These are phyloP conservation scores for Fusarium sp. DNA, from an alignment of 2,329 filamentous ascomycete species.

Conservation along the genomic window DNA sequence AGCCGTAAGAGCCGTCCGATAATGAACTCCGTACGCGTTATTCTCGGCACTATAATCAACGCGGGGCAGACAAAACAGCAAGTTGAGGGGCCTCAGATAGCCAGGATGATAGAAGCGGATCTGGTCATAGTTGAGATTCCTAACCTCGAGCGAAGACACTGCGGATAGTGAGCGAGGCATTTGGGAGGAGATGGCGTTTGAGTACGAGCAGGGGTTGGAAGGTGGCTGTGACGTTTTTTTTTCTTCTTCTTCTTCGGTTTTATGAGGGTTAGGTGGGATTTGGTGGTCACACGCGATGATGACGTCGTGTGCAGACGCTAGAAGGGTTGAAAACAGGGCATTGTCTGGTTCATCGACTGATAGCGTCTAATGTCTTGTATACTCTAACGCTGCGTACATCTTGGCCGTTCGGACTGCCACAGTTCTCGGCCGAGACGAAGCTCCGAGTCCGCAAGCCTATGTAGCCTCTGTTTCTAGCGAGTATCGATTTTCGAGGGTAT, in stretches of 20 bases:
- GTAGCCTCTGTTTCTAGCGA: background rate
- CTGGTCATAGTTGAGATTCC: constrained; percentile 30
- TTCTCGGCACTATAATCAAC: constrained; percentile 15
- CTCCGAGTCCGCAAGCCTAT: too few relatives aligned
- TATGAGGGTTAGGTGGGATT: background rate
- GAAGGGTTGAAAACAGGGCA: background rate
- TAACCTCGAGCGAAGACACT: constrained; percentile 28
- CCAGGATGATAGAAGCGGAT: constrained; percentile 36
- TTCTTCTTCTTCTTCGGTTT: background rate
- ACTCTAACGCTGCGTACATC: background rate
- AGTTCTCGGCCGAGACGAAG: background rate
- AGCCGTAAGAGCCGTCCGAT: constrained; percentile 19
- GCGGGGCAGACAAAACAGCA: constrained; percentile 31
- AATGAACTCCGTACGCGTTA: constrained; percentile 21
- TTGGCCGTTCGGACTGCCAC: background rate
- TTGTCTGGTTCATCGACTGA: background rate
- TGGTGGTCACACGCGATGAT: background rate
- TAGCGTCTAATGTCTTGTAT: background rate
- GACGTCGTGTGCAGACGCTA: background rate
- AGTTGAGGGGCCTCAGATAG: constrained; percentile 27
- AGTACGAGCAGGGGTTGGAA: background rate
- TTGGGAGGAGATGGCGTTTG: background rate
- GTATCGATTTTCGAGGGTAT: background rate
- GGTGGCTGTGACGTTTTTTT: background rate
- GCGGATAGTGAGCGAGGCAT: constrained; percentile 33